Conservation (phyloP, 306 rosid species). For the Crotalaria pallida region DNA sequence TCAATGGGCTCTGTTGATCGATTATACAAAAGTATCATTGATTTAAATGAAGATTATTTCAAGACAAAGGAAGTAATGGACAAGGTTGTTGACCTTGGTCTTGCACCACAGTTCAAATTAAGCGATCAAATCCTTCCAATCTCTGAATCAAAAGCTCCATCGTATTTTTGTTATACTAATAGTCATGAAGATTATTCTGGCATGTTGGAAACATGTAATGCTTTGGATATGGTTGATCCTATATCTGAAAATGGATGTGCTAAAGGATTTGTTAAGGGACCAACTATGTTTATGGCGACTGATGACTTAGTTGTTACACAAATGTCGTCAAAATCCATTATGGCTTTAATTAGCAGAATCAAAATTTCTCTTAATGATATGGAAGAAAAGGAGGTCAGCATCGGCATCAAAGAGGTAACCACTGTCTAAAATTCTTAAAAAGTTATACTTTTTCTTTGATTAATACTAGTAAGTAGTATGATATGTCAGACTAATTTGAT, state of each 20-base stretch:
- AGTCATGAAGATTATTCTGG: no score
- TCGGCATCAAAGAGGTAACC: conserved; percentile 21
- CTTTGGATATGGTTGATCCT: not conserved
- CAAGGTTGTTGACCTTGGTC: not conserved
- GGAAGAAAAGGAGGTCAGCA: not conserved
- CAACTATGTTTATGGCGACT: not conserved
- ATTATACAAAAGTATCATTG: not conserved
- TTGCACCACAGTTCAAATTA: not conserved
- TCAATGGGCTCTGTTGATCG: not conserved
- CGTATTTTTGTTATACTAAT: not conserved
- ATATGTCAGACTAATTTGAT: not conserved
- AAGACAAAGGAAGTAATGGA: not conserved
- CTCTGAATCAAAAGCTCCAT: not conserved
- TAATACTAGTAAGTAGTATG: no score
- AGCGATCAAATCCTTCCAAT: not conserved
- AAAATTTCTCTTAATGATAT: not conserved
- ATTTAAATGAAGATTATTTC: not conserved
- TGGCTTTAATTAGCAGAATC: not conserved
- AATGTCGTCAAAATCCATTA: not conserved
- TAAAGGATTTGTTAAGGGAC: not conserved
- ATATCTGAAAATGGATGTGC: not conserved
- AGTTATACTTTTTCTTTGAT: no score
- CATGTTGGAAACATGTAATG: not conserved
- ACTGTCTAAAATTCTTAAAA: not conserved
- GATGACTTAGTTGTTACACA: conserved; percentile 20